Percentiles rank a stretch among this genome's conserved stretches.
These are phyloP conservation scores for Phytophthora uliginosa DNA, from an alignment of 352 stramenopile species.

Conservation along the genomic window DNA sequence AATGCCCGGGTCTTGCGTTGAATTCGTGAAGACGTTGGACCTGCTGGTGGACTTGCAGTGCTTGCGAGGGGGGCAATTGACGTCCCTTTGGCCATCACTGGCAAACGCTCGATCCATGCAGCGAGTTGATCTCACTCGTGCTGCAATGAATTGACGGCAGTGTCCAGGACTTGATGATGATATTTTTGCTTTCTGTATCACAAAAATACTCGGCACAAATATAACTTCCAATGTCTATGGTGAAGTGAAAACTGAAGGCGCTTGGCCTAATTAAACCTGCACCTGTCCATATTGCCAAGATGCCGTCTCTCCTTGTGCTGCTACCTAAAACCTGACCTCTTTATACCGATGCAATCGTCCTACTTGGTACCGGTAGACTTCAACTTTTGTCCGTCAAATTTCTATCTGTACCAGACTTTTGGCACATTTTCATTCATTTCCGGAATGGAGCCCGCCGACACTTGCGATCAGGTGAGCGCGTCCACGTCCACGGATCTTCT, in stretches of 20 bases:
- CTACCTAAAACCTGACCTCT: no score
- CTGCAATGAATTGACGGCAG: background rate
- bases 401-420: background rate
- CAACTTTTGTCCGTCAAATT: slow-evolving; percentile 2
- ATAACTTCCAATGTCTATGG: background rate
- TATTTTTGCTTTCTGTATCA: background rate
- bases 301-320: no score
- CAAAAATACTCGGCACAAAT: background rate
- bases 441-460: slow-evolving; percentile 15
- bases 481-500: slow-evolving; percentile 12
- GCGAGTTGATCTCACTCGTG: background rate
- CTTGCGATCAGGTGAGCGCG: slow-evolving; percentile 5
- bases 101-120: background rate
- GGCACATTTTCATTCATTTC: slow-evolving; percentile 10
- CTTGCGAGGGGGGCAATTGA: background rate
- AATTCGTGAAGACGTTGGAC: background rate
- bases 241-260: no score
- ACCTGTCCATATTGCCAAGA: no score
- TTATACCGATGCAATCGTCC: no score
- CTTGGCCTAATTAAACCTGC: no score
- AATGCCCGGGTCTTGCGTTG: background rate
- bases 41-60: background rate
- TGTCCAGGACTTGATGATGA: background rate
- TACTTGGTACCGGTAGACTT: background rate
- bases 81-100: background rate